These are phyloP conservation scores for Diospyros lotus DNA, from an alignment of 148 eudicot species.

Conservation along the genomic window DNA sequence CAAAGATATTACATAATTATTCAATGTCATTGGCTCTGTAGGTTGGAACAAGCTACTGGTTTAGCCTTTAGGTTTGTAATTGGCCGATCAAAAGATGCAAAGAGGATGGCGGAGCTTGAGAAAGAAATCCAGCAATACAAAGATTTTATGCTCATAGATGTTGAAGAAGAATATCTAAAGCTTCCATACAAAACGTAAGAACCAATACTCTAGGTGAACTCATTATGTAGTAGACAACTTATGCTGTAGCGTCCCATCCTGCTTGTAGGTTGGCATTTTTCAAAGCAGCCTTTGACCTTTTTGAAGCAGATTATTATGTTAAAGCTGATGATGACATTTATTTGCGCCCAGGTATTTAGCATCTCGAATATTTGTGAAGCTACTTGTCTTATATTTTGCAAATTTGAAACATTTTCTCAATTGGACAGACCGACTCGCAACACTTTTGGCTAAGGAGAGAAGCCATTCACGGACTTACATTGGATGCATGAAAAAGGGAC, in stretches of 20 bases:
- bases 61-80: conserved; percentile 69
- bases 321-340: conserved; percentile 75
- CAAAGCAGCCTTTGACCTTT: conserved; percentile 63
- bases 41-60: conserved; percentile 70
- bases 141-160: conserved; percentile 56
- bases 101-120: conserved; percentile 12
- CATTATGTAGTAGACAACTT: neutral
- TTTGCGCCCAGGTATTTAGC: conserved; percentile 56
- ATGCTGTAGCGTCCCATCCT: neutral
- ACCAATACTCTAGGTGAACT: neutral
- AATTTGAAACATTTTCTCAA: neutral
- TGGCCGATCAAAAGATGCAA: conserved; percentile 51
- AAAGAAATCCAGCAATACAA: conserved; percentile 24
- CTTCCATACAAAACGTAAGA: conserved; percentile 64
- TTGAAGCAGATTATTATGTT: conserved; percentile 67
- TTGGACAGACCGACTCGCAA: conserved; percentile 51
- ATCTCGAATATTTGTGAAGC: neutral
- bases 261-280: conserved; percentile 59
- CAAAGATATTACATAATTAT: conserved; percentile 7
- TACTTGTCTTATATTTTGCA: neutral
- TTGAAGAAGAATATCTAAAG: conserved; percentile 51
- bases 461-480: conserved; percentile 48
- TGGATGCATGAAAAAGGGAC: conserved; percentile 87
- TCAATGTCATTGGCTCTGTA: conserved; percentile 11
- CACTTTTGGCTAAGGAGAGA: conserved; percentile 71